Conservation (phyloP, 768 basidiomycete genomes). For the Lactarius tabidus region DNA sequence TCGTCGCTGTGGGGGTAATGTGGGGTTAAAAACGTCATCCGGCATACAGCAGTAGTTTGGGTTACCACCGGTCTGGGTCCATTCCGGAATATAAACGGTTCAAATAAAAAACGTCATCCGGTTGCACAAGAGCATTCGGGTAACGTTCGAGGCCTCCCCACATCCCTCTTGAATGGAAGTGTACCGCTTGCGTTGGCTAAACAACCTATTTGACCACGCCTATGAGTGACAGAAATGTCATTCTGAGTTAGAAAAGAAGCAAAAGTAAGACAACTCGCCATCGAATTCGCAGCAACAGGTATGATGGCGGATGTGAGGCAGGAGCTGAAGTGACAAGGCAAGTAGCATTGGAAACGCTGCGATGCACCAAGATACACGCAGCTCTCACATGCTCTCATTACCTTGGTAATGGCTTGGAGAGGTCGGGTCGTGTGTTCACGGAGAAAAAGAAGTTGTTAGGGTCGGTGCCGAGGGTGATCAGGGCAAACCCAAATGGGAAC, state of each 20-base stretch:
- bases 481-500: neutral
- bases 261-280: neutral
- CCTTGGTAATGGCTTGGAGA: constrained; percentile 11
- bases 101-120: neutral
- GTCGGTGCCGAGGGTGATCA: neutral
- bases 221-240: neutral
- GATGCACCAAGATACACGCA: neutral
- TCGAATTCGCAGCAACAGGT: neutral
- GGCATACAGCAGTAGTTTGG: neutral
- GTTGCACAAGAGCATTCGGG: neutral
- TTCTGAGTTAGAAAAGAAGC: neutral
- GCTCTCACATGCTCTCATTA: neutral
- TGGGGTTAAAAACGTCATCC: neutral
- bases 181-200: neutral
- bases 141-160: neutral
- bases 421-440: neutral
- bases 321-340: neutral
- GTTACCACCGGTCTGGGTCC: too few relatives aligned
- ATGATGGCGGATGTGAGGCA: neutral
- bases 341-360: neutral
- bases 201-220: neutral
- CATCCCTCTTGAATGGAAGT: neutral
- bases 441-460: neutral
- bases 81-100: too few relatives aligned
- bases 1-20: constrained; percentile 2